Percentiles rank a stretch among this genome's conserved stretches.
Conservation (phyloP, 148 eudicot species). For the Nepenthes gracilis region DNA sequence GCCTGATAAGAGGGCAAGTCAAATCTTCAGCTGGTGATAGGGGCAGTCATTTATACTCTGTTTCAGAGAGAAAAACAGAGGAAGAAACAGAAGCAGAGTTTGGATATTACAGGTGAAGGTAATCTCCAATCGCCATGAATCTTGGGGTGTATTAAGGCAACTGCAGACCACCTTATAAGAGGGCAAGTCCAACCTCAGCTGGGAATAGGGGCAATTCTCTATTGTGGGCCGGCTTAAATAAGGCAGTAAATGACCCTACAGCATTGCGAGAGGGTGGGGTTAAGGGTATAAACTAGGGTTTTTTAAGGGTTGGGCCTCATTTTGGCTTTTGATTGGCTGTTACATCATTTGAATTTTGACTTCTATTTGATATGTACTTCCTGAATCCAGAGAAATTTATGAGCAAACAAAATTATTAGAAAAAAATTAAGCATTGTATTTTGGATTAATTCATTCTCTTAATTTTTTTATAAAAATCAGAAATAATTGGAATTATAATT, state of each 20-base stretch:
- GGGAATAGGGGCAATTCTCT: neutral
- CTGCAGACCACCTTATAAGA: no score
- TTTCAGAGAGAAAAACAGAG: neutral
- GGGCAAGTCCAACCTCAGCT: no score
- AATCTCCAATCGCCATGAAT: neutral
- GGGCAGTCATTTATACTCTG: slow-evolving; percentile 9
- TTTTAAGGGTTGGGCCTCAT: neutral
- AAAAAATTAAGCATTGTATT: neutral
- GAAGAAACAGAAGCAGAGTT: neutral
- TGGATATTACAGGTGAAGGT: neutral
- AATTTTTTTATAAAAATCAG: no score
- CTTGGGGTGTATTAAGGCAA: neutral
- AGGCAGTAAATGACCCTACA: slow-evolving; percentile 6
- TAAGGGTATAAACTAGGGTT: neutral
- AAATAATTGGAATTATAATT: no score
- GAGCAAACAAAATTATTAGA: no score
- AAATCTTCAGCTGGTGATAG: no score
- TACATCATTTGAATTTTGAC: neutral
- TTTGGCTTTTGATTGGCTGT: neutral
- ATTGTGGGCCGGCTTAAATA: neutral
- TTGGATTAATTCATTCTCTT: no score
- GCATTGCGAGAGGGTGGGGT: slow-evolving; percentile 10
- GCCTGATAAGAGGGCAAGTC: no score
- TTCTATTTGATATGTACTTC: neutral
- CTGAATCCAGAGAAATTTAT: no score